phyloP scores from a whole-genome alignment of 371 early-diverging fungal species.

The Basidiobolus meristosporus region DNA sequence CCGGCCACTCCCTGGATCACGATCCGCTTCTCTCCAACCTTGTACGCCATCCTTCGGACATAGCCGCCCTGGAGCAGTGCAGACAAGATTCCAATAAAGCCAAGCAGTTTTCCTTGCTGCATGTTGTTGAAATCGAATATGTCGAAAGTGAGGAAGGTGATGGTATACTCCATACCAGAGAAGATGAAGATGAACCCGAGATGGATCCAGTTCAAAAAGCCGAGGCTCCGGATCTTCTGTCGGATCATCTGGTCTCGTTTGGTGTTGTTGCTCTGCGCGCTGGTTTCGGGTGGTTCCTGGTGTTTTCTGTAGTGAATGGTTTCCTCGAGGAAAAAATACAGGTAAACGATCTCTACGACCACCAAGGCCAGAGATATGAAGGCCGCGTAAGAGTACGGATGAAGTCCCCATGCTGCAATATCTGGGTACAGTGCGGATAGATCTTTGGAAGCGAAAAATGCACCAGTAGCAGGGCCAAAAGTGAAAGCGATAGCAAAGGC shows the following conservation, averaged over 20 bases:
- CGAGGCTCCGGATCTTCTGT: not conserved
- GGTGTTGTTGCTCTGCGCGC: conserved; percentile 5
- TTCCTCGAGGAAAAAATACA: conserved; percentile 59
- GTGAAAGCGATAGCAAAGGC: conserved; percentile 93
- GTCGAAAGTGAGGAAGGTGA: conserved; percentile 89
- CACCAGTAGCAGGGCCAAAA: conserved; percentile 82
- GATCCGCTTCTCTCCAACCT: conserved; percentile 43
- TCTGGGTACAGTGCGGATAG: conserved; percentile 26
- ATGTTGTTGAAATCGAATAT: conserved; percentile 64
- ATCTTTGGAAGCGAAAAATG: conserved; percentile 69
- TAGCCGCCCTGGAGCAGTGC: conserved; percentile 85
- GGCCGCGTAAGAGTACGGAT: conserved; percentile 68
- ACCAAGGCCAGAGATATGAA: conserved; percentile 66
- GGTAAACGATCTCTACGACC: conserved; percentile 53
- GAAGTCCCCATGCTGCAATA: conserved; percentile 30
- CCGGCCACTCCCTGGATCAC: conserved; percentile 58
- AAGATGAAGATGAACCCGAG: conserved; percentile 79
- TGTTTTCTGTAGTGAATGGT: conserved; percentile 28
- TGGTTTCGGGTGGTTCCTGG: too few species aligned
- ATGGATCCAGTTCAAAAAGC: conserved; percentile 25
- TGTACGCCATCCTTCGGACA: conserved; percentile 56
- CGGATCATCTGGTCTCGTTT: conserved; percentile 3
- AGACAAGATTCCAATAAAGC: conserved; percentile 70
- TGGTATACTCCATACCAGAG: conserved; percentile 94
- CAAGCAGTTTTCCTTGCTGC: conserved; percentile 80